Evolutionary conservation across 2,329 filamentous ascomycete species (phyloP).

Genomic region (Blastomyces gilchristii): DNA sequence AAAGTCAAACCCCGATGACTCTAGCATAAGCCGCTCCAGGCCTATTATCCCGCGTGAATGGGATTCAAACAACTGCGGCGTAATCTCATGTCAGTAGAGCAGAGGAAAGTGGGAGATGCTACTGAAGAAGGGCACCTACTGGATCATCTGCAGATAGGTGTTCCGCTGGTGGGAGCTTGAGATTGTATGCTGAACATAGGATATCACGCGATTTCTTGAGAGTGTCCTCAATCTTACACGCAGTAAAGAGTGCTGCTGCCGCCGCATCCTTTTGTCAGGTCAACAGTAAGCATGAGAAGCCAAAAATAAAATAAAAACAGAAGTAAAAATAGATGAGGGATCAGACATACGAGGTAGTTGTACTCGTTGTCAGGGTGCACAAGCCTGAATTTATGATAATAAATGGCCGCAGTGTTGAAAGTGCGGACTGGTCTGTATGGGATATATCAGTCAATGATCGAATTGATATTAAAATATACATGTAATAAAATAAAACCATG

Average conservation of each 20-base stretch:
- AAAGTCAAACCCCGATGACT: conserved; percentile 89
- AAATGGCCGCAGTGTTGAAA: conserved; percentile 80
- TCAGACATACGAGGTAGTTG: conserved; percentile 48
- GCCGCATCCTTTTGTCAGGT: conserved; percentile 57
- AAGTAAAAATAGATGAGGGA: background rate
- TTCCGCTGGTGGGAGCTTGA: conserved; percentile 60
- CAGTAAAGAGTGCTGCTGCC: conserved; percentile 76
- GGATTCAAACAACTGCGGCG: conserved; percentile 62
- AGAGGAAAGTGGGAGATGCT: background rate
- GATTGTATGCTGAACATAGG: conserved; percentile 77
- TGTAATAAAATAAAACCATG: background rate
- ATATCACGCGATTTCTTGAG: conserved; percentile 94
- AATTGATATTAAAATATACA: conserved; percentile 5
- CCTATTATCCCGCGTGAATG: conserved; percentile 74
- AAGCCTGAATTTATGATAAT: conserved; percentile 89
- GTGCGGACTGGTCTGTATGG: conserved; percentile 66
- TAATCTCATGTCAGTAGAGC: background rate
- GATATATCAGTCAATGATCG: background rate
- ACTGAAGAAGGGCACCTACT: conserved; percentile 39
- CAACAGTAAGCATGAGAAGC: conserved; percentile 5
- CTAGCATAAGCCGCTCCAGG: conserved; percentile 83
- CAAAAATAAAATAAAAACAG: background rate
- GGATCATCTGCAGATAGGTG: conserved; percentile 70
- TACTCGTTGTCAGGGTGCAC: conserved; percentile 78
- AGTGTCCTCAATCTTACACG: conserved; percentile 96